These are phyloP conservation scores for Dactylellina haptotyla DNA, from an alignment of 2,329 filamentous ascomycete genomes.

Conservation along the genomic window DNA sequence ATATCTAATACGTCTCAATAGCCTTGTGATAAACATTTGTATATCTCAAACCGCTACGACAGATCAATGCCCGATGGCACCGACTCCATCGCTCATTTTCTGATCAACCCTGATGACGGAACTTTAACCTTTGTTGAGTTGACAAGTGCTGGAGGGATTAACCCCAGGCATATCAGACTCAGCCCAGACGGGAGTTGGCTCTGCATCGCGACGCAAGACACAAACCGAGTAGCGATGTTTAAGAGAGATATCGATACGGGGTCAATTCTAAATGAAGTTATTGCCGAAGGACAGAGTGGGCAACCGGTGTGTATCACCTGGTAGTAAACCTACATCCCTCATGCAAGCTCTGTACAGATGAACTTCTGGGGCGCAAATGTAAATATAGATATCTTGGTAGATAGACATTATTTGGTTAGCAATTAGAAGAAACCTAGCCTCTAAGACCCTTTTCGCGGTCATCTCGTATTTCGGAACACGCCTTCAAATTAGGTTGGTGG, in stretches of 20 bases:
- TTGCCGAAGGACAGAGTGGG: slow-evolving; percentile 51
- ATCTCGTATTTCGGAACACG: no score
- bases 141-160: slow-evolving; percentile 71
- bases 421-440: no score
- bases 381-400: no score
- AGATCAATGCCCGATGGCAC: slow-evolving; percentile 63
- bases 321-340: no score
- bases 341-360: no score
- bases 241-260: slow-evolving; percentile 71
- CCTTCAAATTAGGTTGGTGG: no score
- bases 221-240: slow-evolving; percentile 71
- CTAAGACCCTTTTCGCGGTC: no score
- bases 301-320: slow-evolving; percentile 51
- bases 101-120: slow-evolving; percentile 68
- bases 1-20: slow-evolving; percentile 58
- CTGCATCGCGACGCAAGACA: slow-evolving; percentile 73
- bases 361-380: neutral
- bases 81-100: slow-evolving; percentile 73
- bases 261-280: slow-evolving; percentile 44
- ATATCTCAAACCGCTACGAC: slow-evolving; percentile 75
- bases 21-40: slow-evolving; percentile 72
- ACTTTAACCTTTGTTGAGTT: slow-evolving; percentile 68
- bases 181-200: slow-evolving; percentile 73
- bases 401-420: no score
- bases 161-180: slow-evolving; percentile 67